Conservation (phyloP, 2,329 filamentous ascomycete genomes). For the Curvularia eragrostidis region DNA sequence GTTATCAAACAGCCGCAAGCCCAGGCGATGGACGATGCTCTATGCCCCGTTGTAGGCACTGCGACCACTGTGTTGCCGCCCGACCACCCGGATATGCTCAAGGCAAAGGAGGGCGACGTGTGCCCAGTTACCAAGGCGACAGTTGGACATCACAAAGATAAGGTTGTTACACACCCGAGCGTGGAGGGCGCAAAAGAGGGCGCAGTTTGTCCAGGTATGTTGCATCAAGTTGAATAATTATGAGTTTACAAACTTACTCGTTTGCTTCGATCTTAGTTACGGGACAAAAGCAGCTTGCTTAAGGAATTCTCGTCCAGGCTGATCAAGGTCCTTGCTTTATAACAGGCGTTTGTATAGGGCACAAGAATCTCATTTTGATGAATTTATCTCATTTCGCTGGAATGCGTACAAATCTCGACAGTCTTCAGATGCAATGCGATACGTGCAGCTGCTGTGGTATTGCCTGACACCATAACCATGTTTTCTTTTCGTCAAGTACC, state of each 20-base stretch:
- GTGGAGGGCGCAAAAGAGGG: conserved; percentile 49
- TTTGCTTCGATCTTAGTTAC: conserved; percentile 32
- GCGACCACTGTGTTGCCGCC: conserved; percentile 53
- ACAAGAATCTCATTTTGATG: neutral
- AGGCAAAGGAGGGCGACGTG: conserved; percentile 49
- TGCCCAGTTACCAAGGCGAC: conserved; percentile 56
- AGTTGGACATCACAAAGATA: conserved; percentile 53
- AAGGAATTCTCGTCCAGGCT: neutral
- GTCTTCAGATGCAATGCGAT: neutral
- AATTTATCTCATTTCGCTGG: neutral
- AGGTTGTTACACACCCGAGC: conserved; percentile 51
- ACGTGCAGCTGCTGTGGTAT: neutral
- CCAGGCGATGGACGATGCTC: conserved; percentile 51
- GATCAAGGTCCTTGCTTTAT: neutral
- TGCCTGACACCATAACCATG: neutral
- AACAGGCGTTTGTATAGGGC: neutral
- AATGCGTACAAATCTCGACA: neutral
- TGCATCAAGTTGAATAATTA: neutral
- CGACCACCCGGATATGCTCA: conserved; percentile 50
- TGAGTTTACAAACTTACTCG: neutral
- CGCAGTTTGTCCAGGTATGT: conserved; percentile 48
- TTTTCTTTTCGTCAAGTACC: neutral
- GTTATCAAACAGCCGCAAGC: conserved; percentile 47
- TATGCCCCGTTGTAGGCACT: conserved; percentile 55
- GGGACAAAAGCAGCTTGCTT: conserved; percentile 39